Percentiles rank a stretch among this genome's conserved stretches.
Conservation (phyloP, 345 rosid genomes). For the Lenwebbia sp. region DNA sequence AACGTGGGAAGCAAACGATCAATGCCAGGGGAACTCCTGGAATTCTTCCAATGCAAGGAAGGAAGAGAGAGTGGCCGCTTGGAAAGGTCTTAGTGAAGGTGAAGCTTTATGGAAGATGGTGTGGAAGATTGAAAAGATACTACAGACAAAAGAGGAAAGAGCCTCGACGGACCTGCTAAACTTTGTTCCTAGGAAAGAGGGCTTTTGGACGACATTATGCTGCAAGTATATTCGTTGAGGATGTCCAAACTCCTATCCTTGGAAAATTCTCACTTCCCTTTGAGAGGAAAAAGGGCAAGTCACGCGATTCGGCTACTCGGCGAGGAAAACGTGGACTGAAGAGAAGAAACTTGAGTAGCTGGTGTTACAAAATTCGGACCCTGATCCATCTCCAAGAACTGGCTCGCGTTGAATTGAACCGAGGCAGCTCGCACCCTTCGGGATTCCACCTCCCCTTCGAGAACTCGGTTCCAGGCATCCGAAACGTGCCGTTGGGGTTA, state of each 20-base stretch:
- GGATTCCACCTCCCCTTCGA: slow-evolving; percentile 43
- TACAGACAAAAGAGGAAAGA: neutral
- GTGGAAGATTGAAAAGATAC: neutral
- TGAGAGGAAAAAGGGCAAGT: neutral
- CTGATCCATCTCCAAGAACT: slow-evolving; percentile 27
- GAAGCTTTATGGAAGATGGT: neutral
- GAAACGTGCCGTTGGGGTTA: slow-evolving; percentile 9
- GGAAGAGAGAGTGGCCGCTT: neutral
- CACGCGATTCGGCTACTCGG: neutral
- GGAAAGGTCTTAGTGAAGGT: neutral
- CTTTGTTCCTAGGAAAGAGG: neutral
- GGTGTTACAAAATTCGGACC: neutral
- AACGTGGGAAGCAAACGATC: neutral
- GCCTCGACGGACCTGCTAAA: neutral
- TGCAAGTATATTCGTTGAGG: neutral
- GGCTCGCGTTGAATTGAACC: slow-evolving; percentile 19
- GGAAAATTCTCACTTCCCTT: neutral
- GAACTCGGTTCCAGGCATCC: slow-evolving; percentile 33
- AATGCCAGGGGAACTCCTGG: neutral
- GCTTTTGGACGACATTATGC: neutral
- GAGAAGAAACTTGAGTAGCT: neutral
- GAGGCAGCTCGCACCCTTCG: slow-evolving; percentile 18
- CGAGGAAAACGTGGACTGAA: neutral
- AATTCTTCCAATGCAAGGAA: neutral
- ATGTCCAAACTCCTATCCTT: neutral